phyloP scores from a whole-genome alignment of 2,329 filamentous ascomycete species.

The Cercospora berteroae region DNA sequence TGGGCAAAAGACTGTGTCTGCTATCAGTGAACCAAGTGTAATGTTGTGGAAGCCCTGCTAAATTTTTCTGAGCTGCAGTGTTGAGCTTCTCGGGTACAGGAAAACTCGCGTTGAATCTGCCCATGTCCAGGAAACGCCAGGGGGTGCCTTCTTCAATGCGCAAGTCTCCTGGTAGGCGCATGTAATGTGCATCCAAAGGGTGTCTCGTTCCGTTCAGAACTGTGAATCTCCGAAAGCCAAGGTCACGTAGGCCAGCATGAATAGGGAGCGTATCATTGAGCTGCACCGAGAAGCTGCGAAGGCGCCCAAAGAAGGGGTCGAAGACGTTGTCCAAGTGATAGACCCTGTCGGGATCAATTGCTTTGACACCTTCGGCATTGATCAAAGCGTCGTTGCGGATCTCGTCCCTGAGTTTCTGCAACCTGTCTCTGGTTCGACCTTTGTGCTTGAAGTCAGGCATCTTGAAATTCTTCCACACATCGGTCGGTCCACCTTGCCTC shows the following conservation, averaged over 20 bases:
- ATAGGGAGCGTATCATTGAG: background rate
- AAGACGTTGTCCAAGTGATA: background rate
- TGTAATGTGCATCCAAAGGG: background rate
- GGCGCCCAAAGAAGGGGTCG: background rate
- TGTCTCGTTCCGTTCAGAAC: background rate
- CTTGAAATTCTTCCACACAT: background rate
- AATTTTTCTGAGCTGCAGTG: background rate
- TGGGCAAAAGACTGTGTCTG: background rate
- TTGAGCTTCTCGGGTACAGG: background rate
- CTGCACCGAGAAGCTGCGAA: background rate
- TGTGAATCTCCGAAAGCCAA: background rate
- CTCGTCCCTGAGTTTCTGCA: background rate
- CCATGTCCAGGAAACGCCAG: background rate
- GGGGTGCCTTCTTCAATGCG: background rate
- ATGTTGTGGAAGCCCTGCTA: background rate
- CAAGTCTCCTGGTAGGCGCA: background rate
- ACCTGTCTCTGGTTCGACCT: background rate
- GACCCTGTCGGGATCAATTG: background rate
- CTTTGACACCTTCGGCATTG: background rate
- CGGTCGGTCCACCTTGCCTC: background rate
- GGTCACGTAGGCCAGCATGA: background rate
- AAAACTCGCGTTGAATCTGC: background rate
- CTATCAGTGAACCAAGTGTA: background rate
- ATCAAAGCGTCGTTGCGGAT: background rate
- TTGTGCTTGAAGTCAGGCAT: background rate